Evolutionary conservation across 2,329 filamentous ascomycete species (phyloP).

Genomic region (Verticillium isaacii): DNA sequence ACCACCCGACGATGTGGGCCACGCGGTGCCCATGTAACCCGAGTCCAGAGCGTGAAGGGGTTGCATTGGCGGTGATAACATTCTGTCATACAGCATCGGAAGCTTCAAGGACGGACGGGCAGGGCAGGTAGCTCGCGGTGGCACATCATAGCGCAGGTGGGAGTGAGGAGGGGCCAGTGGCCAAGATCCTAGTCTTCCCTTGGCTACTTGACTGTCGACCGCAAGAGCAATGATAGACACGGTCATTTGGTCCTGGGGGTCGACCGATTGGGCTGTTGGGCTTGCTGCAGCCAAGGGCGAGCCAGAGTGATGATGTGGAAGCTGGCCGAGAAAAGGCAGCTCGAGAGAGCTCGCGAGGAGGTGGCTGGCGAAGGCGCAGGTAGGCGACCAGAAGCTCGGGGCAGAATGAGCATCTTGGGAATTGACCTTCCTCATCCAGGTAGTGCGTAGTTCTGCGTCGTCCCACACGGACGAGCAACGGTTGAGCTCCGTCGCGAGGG

Average conservation of each 20-base stretch:
- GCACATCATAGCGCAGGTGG: neutral
- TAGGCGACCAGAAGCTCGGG: neutral
- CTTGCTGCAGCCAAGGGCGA: neutral
- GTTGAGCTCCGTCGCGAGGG: neutral
- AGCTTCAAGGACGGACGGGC: neutral
- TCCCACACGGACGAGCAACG: neutral
- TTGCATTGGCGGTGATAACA: neutral
- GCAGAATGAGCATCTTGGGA: neutral
- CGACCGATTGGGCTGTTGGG: neutral
- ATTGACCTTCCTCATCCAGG: constrained; percentile 1
- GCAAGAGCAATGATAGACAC: neutral
- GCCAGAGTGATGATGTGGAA: neutral
- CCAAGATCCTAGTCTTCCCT: neutral
- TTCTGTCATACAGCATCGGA: neutral
- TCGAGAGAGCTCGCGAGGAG: neutral
- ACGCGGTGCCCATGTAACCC: neutral
- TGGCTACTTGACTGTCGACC: neutral
- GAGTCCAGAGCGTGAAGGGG: neutral
- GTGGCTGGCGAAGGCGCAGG: neutral
- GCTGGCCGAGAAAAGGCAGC: neutral
- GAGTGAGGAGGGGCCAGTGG: neutral
- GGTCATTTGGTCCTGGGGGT: neutral
- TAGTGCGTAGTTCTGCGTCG: neutral
- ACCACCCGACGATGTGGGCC: neutral
- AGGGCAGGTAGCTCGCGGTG: neutral